Conservation (phyloP, 192 early-diverging fungal species). For the Phycomyces blakesleeanus region DNA sequence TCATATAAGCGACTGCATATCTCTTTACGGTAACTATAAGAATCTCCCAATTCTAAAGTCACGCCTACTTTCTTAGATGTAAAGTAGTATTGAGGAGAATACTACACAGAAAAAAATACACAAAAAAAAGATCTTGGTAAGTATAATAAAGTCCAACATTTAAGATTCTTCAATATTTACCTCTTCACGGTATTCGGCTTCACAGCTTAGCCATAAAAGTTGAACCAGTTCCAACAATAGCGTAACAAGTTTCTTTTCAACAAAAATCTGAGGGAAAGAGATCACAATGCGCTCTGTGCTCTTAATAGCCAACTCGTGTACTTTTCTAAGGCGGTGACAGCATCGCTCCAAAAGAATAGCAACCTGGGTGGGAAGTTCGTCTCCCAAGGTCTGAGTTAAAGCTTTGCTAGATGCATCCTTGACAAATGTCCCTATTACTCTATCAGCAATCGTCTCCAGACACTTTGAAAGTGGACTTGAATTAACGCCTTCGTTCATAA, state of each 20-base stretch:
- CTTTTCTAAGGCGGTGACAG: slow-evolving; percentile 64
- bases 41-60: slow-evolving; percentile 69
- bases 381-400: slow-evolving; percentile 47
- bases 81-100: slow-evolving; percentile 69
- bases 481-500: slow-evolving; percentile 83
- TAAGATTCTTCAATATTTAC: slow-evolving; percentile 10
- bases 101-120: slow-evolving; percentile 28
- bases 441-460: slow-evolving; percentile 74
- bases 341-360: slow-evolving; percentile 62
- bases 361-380: slow-evolving; percentile 50
- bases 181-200: slow-evolving; percentile 74
- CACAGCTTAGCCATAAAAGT: slow-evolving; percentile 73
- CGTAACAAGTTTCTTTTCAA: slow-evolving; percentile 63
- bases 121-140: neutral
- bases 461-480: slow-evolving; percentile 66
- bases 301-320: slow-evolving; percentile 64
- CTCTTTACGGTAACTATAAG: slow-evolving; percentile 66
- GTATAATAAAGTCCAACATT: neutral
- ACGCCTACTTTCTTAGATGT: slow-evolving; percentile 57
- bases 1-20: slow-evolving; percentile 58
- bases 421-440: slow-evolving; percentile 46
- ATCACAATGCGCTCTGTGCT: slow-evolving; percentile 56
- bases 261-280: slow-evolving; percentile 73
- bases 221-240: slow-evolving; percentile 83
- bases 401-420: slow-evolving; percentile 49